Base-by-base conservation (phyloP, 2,329 filamentous ascomycete genomes). In the Sarocladiaceae sp. region DNA sequence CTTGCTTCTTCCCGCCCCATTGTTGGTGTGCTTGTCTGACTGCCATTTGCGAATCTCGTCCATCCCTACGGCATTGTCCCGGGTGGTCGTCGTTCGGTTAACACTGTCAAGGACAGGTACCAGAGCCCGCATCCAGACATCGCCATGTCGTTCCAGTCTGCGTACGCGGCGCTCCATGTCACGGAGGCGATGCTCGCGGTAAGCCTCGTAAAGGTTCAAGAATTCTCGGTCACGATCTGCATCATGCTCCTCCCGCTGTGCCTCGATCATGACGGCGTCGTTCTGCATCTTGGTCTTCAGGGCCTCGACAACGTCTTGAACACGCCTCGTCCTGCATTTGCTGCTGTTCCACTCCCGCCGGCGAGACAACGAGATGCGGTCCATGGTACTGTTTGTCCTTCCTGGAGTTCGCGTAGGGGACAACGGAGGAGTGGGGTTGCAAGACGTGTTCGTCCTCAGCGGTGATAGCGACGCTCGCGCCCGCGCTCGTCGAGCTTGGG, bases 151-250 rank as follows among this genome's bases (percentile, higher is more conserved):
- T 61, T 80, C 76, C 2, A 79, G 66, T 15, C 67, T 65, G 6
- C 70, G 68, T 12, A 79, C 60, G 1, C 76, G 71, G 11, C 66
- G 66, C 56, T 78, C 75, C 62, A 78, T 72, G 35, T 80, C 77
- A 22, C 66, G 67, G 15, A 75, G 61, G 7, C 70, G 73, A 18
- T 68, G 64, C 53, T 74, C 71, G 10, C 68, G 64, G 25, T 74
- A 68, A 3, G 63, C 65, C 46, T 75, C 70, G 53, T 75, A 73
- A 8, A 68, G 65, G 4, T 62, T 58, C 17, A 69, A 52, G 10
- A 72, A 61, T 52, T 73, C 66, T 52, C 64, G 64, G 47, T 71
- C 67, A 20, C 58, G 59, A 5, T 52, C 51, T 2, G 59, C 56
- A 7, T 25, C 44, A 11, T 48, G 26, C 13, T 31, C 44, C 12